A percentile compares a stretch with the other conserved stretches of the same genome.
phyloP scores from a whole-genome alignment of 176 grass and related monocot genomes.

The Zizania latifolia region DNA sequence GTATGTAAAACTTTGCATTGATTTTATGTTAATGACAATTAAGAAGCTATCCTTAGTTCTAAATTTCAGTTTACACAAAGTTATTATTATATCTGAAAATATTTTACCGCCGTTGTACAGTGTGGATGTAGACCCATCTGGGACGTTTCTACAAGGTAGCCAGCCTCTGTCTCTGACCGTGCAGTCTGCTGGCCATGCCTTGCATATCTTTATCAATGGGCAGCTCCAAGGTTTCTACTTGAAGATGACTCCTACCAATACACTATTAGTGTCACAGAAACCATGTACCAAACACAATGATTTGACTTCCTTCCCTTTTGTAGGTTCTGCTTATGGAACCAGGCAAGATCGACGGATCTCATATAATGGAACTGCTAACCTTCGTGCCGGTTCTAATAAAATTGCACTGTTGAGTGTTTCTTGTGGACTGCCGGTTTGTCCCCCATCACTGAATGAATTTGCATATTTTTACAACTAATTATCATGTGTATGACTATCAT shows the following conservation, averaged over 20 bases:
- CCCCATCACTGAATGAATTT: background rate
- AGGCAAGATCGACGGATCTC: slow-evolving; percentile 87
- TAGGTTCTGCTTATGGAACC: slow-evolving; percentile 92
- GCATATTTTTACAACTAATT: background rate
- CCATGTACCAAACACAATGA: slow-evolving; percentile 9
- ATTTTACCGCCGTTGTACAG: slow-evolving; percentile 34
- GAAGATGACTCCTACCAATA: background rate
- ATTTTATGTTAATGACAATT: slow-evolving; percentile 16
- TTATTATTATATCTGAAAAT: slow-evolving; percentile 11
- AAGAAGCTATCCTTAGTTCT: background rate
- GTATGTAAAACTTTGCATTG: background rate
- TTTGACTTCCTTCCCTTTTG: background rate
- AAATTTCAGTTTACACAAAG: background rate
- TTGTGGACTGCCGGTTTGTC: slow-evolving; percentile 82
- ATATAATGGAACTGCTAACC: slow-evolving; percentile 66
- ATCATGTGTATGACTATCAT: slow-evolving; percentile 10
- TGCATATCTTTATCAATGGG: slow-evolving; percentile 84
- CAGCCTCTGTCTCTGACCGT: slow-evolving; percentile 62
- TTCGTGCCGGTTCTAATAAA: slow-evolving; percentile 80
- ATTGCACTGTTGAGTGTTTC: slow-evolving; percentile 88
- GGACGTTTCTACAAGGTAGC: slow-evolving; percentile 69
- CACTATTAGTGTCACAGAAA: background rate
- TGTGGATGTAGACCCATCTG: slow-evolving; percentile 74
- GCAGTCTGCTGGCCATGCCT: slow-evolving; percentile 82
- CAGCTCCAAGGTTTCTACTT: slow-evolving; percentile 71